Conservation (phyloP, 2,329 filamentous ascomycete species). For the Curvularia verruculosa region DNA sequence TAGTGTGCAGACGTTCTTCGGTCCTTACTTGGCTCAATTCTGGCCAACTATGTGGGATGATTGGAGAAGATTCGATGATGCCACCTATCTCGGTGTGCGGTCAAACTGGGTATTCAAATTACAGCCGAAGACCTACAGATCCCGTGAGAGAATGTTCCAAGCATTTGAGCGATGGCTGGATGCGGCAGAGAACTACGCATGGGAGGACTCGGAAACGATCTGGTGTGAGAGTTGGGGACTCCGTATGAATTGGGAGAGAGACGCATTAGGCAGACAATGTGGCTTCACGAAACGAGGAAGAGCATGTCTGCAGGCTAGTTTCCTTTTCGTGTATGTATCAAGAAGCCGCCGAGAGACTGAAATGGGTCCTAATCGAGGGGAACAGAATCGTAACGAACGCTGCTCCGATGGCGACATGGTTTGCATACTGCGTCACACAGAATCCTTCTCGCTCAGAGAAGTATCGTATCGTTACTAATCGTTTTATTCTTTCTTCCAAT, state of each 20-base stretch:
- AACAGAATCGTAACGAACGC: constrained; percentile 1
- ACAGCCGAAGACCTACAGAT: background rate
- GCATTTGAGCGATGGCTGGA: constrained; percentile 1
- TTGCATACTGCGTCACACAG: background rate
- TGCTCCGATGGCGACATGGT: constrained; percentile 3
- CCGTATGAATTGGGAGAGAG: constrained; percentile 2
- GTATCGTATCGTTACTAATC: background rate
- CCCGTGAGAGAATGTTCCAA: constrained; percentile 3
- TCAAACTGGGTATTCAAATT: background rate
- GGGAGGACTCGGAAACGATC: background rate
- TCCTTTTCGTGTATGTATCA: constrained; percentile 2
- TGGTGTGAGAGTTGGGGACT: constrained; percentile 4
- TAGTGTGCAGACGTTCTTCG: constrained; percentile 2
- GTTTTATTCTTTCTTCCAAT: background rate
- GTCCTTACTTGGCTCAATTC: background rate
- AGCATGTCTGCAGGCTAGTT: background rate
- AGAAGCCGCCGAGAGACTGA: background rate
- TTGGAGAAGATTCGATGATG: constrained; percentile 4
- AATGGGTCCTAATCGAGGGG: background rate
- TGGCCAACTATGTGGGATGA: constrained; percentile 5
- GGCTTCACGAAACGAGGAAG: constrained; percentile 1
- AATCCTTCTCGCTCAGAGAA: background rate
- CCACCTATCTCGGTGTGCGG: constrained; percentile 1
- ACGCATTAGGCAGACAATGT: background rate
- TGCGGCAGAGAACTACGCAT: background rate